Percentiles rank a stretch among this genome's conserved stretches.
phyloP scores from a whole-genome alignment of 2,329 filamentous ascomycete genomes.

The Graphiopsis chlorocephala region DNA sequence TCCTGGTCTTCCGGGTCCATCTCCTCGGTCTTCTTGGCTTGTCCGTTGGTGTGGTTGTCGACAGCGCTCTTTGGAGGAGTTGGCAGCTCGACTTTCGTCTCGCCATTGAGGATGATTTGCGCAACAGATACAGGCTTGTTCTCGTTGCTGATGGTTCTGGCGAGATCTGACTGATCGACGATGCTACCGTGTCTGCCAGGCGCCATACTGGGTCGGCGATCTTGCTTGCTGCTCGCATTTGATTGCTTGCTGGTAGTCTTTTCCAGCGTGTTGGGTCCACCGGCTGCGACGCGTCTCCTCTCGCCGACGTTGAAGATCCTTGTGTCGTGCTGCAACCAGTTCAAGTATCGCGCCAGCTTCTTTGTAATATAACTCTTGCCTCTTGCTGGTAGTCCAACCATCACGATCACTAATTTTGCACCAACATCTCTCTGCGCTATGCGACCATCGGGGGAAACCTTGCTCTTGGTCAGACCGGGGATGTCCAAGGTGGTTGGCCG shows the following conservation, averaged over 20 bases:
- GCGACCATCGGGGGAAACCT: conserved; percentile 90
- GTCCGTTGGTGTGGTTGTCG: conserved; percentile 25
- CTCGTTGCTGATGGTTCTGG: conserved; percentile 15
- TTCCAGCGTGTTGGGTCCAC: conserved; percentile 43
- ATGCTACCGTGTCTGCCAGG: conserved; percentile 22
- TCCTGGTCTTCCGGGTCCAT: conserved; percentile 31
- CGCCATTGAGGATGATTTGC: conserved; percentile 59
- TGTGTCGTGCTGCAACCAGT: conserved; percentile 96
- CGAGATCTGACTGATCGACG: conserved; percentile 23
- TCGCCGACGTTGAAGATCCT: conserved; percentile 97
- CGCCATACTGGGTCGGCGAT: conserved; percentile 24
- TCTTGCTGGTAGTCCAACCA: conserved; percentile 92
- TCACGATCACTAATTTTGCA: conserved; percentile 94
- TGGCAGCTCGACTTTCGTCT: conserved; percentile 41
- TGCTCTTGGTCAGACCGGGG: conserved; percentile 90
- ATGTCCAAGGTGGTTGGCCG: conserved; percentile 96
- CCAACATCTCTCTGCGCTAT: conserved; percentile 93
- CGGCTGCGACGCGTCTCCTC: conserved; percentile 75
- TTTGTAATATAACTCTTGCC: conserved; percentile 99
- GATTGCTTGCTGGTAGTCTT: conserved; percentile 25
- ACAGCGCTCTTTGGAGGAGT: conserved; percentile 29
- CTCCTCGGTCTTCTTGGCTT: conserved; percentile 28
- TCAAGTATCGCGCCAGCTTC: conserved; percentile 90
- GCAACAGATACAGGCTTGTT: conserved; percentile 41
- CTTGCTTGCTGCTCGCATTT: neutral